Evolutionary conservation across 2,329 filamentous ascomycete species (phyloP).

Genomic region (Trichoderma lentiforme): DNA sequence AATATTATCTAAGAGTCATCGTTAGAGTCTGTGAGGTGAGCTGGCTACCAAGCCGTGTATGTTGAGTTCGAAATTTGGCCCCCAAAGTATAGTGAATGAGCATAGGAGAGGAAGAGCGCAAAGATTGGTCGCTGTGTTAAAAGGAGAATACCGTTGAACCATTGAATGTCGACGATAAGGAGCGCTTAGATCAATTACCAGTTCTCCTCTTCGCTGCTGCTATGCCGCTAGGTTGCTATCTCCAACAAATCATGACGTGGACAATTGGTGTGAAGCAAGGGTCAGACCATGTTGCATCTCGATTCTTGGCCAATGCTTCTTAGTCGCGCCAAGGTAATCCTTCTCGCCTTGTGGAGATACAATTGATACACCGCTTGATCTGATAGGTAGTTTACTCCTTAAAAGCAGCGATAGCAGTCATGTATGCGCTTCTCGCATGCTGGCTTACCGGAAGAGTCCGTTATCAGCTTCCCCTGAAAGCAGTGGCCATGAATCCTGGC

Average conservation of each 20-base stretch:
- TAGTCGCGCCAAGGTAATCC: background rate
- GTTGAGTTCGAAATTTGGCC: background rate
- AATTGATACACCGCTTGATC: background rate
- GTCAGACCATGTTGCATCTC: background rate
- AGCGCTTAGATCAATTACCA: background rate
- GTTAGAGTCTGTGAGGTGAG: background rate
- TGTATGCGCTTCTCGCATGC: constrained; percentile 6
- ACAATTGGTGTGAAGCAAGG: background rate
- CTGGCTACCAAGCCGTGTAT: background rate
- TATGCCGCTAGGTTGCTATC: background rate
- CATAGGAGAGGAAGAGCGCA: background rate
- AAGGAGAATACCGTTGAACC: background rate
- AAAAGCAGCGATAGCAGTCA: background rate
- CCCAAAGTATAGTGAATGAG: background rate
- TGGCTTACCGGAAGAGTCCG: background rate
- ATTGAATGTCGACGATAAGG: background rate
- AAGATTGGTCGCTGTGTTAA: background rate
- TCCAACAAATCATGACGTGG: background rate
- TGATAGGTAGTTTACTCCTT: background rate
- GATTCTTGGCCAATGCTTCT: background rate
- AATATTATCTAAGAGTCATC: constrained; percentile 6
- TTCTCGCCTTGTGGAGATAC: background rate
- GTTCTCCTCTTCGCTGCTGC: too few species aligned
- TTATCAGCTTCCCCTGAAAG: background rate
- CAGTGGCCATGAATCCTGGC: background rate